Conservation (phyloP, 176 grass and related monocot genomes). For the Zoysia pacifica region DNA sequence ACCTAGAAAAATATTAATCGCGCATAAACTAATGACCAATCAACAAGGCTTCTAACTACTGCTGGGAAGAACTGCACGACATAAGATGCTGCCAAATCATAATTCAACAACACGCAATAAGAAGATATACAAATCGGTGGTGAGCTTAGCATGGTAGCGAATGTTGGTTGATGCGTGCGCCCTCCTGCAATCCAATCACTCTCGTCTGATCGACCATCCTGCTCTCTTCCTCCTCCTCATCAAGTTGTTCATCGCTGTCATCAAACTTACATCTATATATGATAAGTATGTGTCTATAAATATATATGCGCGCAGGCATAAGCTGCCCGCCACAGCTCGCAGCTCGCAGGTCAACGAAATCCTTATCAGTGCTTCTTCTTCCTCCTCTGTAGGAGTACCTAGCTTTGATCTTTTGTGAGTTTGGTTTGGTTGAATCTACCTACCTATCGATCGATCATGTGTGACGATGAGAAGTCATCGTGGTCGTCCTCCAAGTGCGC, state of each 20-base stretch:
- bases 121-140: neutral
- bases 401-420: too few species aligned
- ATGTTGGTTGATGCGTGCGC: constrained; percentile 17
- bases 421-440: too few species aligned
- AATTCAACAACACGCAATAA: neutral
- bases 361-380: neutral
- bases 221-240: neutral
- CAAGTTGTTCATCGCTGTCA: neutral
- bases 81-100: neutral
- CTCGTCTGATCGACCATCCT: neutral
- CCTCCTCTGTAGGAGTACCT: neutral
- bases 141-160: neutral
- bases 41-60: neutral
- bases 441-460: constrained; percentile 8
- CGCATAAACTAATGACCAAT: neutral
- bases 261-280: neutral
- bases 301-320: neutral
- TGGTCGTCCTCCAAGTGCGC: neutral
- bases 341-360: constrained; percentile 4
- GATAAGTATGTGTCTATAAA: neutral
- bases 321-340: neutral
- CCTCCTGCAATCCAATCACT: constrained; percentile 5
- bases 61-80: neutral
- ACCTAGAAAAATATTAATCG: neutral
- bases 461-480: neutral